Evolutionary conservation across 75 land plant genomes (phyloP), one percentile per base, ranked within the genome.

Genomic region (Adiantum capillusveneris): DNA sequence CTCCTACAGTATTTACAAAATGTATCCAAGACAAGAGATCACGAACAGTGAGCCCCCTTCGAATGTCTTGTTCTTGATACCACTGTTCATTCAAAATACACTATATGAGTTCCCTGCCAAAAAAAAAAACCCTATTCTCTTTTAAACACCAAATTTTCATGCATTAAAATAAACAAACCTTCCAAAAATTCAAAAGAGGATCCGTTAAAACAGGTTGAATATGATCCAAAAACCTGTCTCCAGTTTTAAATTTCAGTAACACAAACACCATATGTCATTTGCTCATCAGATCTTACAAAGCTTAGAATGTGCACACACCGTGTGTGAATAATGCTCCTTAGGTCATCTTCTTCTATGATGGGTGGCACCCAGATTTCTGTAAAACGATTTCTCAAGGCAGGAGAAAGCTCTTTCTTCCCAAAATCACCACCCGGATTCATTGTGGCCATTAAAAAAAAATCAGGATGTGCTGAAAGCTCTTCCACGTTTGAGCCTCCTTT

Each of bases 341-440:
- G 75, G 53, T 95, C 99, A 66, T 76, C 59, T 18, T 73, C 25
- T 42, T 90, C 88, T 65, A 20, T 34, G 37, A 87, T 77, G 27
- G 86, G 50, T 25, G 96, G 97, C 43, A 95, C 97, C 96, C 96
- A 95, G 39, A 95, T 82, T 72, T 86, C 97, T 56, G 99, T 95
- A 64, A 95, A 95, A 25, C 99, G 77, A 66, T 95, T 95, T 31
- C 92, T 73, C 16, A 95, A 80, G 1, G 99, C 99, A 14, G 97
- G 99, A 24, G 99, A 95, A 24, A 95, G 62, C 63, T 95, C 99
- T 59, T 95, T 95, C 75, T 95, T 95, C 37, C 99, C 99, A 78
- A 84, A 90, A 73, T 95, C 99, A 29, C 99, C 99, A 37, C 99
- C 99, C 45, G 99, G 99, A 67, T 95, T 95, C 99, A 95, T 95